Conservation (phyloP, 257 asterid species). For the Voacanga thouarsii region DNA sequence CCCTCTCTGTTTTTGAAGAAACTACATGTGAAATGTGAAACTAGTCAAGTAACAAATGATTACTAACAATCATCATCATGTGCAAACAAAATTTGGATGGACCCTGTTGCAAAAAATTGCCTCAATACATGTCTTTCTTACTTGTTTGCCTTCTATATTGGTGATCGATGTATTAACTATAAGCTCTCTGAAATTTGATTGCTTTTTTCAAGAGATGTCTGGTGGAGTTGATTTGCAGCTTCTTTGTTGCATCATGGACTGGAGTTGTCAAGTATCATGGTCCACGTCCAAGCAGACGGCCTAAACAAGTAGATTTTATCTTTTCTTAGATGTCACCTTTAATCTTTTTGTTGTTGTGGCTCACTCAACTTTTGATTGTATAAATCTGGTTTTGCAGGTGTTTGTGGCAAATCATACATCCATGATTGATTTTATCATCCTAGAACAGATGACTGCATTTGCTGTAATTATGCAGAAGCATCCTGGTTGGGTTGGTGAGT, state of each 20-base stretch:
- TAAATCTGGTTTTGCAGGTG: slow-evolving; percentile 50
- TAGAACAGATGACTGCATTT: slow-evolving; percentile 99
- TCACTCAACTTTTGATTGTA: background rate
- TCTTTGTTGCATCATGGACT: slow-evolving; percentile 99
- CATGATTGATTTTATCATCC: slow-evolving; percentile 92
- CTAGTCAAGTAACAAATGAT: background rate
- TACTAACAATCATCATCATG: background rate
- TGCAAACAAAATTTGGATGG: background rate
- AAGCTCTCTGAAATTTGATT: background rate
- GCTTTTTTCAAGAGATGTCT: slow-evolving; percentile 38
- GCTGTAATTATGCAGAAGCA: slow-evolving; percentile 99
- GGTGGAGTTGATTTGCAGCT: slow-evolving; percentile 96
- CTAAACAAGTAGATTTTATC: slow-evolving; percentile 67
- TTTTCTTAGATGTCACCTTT: slow-evolving; percentile 1
- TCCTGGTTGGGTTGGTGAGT: slow-evolving; percentile 99
- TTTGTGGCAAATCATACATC: slow-evolving; percentile 99
- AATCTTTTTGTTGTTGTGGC: background rate
- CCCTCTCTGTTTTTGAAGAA: background rate
- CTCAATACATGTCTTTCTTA: background rate
- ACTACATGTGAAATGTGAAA: background rate
- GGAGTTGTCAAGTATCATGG: slow-evolving; percentile 99
- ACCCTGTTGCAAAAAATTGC: background rate
- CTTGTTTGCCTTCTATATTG: background rate
- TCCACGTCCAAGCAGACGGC: slow-evolving; percentile 96
- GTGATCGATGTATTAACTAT: background rate